Evolutionary conservation across 306 rosid genomes (phyloP), one percentile per base, ranked within the genome.

Genomic region (Alnus glutinosa): DNA sequence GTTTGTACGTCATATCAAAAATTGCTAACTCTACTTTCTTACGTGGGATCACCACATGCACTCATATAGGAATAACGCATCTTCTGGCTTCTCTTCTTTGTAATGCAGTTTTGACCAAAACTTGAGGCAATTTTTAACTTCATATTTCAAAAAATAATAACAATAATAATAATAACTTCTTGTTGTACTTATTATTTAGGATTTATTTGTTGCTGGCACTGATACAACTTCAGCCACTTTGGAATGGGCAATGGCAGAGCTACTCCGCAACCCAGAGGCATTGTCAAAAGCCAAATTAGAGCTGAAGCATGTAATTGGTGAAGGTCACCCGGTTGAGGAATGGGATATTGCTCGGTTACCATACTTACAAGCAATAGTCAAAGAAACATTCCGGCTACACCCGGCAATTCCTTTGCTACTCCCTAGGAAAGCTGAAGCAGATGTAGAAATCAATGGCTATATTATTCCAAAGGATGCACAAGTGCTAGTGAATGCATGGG

Each of bases 161-260:
- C 28, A 23, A 23, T 23, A 23, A 23, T 23, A 42, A 42, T 62
- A 23, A 23, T 34, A 8, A 49, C 18, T 44, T 55, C 4, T 23
- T 12, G 19, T 23, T 12, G 19, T 59, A 23, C 48, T 52, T 37
- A n/a, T 75, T 19, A 55, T 4, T 7, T 46, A 90, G 90, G 89
- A 81, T 37, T 76, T 91, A 15, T 88, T 89, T 74, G 80, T 75
- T 7, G 93, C 90, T 2, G 90, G 93, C 9, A 87, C 87, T 0
- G 93, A 89, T 16, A 87, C 93, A 76, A 87, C 87, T 2, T 75
- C 93, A 18, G 14, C 77, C 5, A 74, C 83, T 9, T 28, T 86
- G 1, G 90, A 89, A 61, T 89, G 91, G 92, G 88, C 93, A 58
- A 89, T 89, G 93, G 89, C 89, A 19, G 83, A 85, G 54, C 78